Conservation (phyloP, 2,329 filamentous ascomycete species). For the Tolypocladium inflatum region DNA sequence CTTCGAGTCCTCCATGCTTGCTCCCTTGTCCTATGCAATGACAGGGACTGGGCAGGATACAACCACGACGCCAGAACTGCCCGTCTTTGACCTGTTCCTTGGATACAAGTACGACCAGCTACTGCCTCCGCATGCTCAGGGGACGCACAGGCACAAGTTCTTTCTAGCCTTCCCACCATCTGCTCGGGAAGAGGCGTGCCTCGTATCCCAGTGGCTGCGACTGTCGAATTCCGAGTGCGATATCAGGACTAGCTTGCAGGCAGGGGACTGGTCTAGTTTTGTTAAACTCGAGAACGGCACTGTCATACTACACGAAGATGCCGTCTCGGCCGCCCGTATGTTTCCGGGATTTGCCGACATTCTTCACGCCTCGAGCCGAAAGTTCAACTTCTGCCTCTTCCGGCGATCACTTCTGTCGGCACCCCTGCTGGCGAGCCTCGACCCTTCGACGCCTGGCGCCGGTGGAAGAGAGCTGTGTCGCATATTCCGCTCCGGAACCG, state of each 20-base stretch:
- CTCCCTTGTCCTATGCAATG: slow-evolving; percentile 9
- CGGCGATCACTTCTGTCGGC: slow-evolving; percentile 17
- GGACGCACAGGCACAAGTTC: slow-evolving; percentile 20
- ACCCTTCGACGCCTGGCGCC: slow-evolving; percentile 1
- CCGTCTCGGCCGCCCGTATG: slow-evolving; percentile 23
- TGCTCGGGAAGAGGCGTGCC: slow-evolving; percentile 20
- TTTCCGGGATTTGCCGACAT: slow-evolving; percentile 27
- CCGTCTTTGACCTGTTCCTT: slow-evolving; percentile 18
- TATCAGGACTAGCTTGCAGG: slow-evolving; percentile 28
- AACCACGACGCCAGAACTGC: slow-evolving; percentile 3
- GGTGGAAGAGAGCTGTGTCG: slow-evolving; percentile 16
- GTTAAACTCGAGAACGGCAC: slow-evolving; percentile 14
- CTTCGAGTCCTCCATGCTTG: slow-evolving; percentile 13
- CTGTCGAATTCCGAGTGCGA: slow-evolving; percentile 27
- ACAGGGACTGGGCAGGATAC: background rate
- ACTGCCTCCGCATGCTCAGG: slow-evolving; percentile 8
- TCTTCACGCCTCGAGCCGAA: slow-evolving; percentile 17
- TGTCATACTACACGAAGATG: slow-evolving; percentile 37
- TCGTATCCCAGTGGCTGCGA: slow-evolving; percentile 36
- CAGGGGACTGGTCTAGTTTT: slow-evolving; percentile 41
- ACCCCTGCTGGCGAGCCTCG: slow-evolving; percentile 7
- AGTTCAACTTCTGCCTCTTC: slow-evolving; percentile 31
- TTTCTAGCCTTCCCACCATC: slow-evolving; percentile 40
- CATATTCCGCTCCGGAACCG: slow-evolving; percentile 21
- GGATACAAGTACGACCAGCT: slow-evolving; percentile 22